A percentile compares a stretch with the other conserved stretches of the same genome.
phyloP scores from a whole-genome alignment of 164 flowering plant genomes.

The Annona squamosa region DNA sequence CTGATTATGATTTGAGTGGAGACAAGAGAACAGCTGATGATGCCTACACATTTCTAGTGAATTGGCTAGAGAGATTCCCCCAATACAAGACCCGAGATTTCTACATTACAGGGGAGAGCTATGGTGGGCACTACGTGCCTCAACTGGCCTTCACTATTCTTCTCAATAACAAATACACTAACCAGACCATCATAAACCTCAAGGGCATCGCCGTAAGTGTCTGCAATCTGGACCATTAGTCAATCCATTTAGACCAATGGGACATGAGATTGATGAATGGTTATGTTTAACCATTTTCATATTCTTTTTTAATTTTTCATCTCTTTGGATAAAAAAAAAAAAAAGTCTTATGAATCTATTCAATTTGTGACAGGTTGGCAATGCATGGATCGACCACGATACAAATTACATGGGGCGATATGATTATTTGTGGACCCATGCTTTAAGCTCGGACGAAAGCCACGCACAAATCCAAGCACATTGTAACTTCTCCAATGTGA shows the following conservation, averaged over 20 bases:
- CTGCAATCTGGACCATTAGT: background rate
- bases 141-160: slow-evolving; percentile 29
- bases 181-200: slow-evolving; percentile 21
- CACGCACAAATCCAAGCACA: slow-evolving; percentile 12
- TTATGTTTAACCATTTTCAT: background rate
- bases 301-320: background rate
- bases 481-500: slow-evolving; percentile 16
- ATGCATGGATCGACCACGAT: slow-evolving; percentile 29
- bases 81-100: slow-evolving; percentile 34
- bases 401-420: slow-evolving; percentile 16
- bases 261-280: too few species aligned
- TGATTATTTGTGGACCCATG: slow-evolving; percentile 37
- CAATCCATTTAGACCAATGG: background rate
- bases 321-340: too few species aligned
- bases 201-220: slow-evolving; percentile 27
- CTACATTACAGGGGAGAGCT: slow-evolving; percentile 38
- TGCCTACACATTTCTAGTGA: slow-evolving; percentile 25
- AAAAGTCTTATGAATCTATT: too few species aligned
- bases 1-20: slow-evolving; percentile 26
- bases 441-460: slow-evolving; percentile 36
- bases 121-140: slow-evolving; percentile 37
- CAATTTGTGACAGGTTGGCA: slow-evolving; percentile 33
- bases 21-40: slow-evolving; percentile 31
- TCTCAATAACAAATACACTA: slow-evolving; percentile 12
- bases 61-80: slow-evolving; percentile 37